These are phyloP conservation scores for Dryadomyces quercus-mongolicae DNA, from an alignment of 2,329 filamentous ascomycete species.

Conservation along the genomic window DNA sequence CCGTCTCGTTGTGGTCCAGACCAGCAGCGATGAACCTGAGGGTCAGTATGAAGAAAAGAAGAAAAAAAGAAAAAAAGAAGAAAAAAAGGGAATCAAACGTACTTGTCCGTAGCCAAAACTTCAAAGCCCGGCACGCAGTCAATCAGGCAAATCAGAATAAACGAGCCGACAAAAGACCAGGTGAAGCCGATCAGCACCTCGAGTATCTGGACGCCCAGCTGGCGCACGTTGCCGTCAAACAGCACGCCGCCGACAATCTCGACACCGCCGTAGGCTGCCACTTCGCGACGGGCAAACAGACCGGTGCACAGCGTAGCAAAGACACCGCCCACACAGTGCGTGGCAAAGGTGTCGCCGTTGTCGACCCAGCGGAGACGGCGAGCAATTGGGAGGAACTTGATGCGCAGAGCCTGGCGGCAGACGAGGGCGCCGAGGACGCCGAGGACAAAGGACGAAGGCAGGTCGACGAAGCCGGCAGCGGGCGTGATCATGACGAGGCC, in stretches of 20 bases:
- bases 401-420: conserved; percentile 5
- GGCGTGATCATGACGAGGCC: conserved; percentile 59
- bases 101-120: conserved; percentile 6
- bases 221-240: conserved; percentile 37
- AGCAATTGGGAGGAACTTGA: conserved; percentile 5
- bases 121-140: conserved; percentile 9
- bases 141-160: background rate
- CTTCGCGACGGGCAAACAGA: conserved; percentile 4
- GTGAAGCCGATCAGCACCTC: conserved; percentile 5
- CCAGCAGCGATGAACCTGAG: background rate
- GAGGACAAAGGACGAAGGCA: conserved; percentile 11
- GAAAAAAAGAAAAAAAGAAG: background rate
- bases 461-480: conserved; percentile 53
- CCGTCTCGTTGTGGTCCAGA: conserved; percentile 2
- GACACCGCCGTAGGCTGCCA: conserved; percentile 19
- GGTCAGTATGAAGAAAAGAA: background rate
- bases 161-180: conserved; percentile 5
- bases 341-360: conserved; percentile 9
- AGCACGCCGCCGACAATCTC: conserved; percentile 37
- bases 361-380: conserved; percentile 7
- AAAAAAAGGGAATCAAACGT: background rate
- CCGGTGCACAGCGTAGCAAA: conserved; percentile 6
- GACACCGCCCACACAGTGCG: conserved; percentile 7
- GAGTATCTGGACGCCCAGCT: conserved; percentile 14
- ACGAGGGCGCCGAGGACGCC: conserved; percentile 4